Evolutionary conservation across 192 early-diverging fungal species (phyloP), one percentile per base, ranked within the genome.

Genomic region (Coemansia sp.): DNA sequence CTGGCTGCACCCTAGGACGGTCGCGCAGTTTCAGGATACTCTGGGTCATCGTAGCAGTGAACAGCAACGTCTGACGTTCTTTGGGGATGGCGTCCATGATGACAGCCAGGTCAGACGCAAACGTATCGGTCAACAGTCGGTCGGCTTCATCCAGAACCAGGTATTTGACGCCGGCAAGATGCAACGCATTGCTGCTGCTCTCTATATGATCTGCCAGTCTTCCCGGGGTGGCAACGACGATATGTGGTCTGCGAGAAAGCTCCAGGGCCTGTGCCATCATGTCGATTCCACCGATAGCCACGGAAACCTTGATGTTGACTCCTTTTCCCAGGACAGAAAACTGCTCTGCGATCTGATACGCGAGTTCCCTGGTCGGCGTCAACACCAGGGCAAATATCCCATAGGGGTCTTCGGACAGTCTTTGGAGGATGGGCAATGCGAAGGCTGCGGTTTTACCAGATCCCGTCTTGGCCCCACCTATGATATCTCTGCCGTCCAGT

Each of bases 291-390:
- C 98, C 98, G 14, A 99, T 95, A 25, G 95, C 82, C 25, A 97
- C 89, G 1, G 85, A 83, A 52, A 93, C 91, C 52, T 89, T 89
- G 24, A 97, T 52, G 59, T 88, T 90, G 49, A 96, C 91, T 23
- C 87, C 83, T 35, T 89, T 88, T 47, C 98, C 98, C 3, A 99
- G 84, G 5, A 94, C 91, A 32, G 88, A 80, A 64, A 99, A 99
- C 69, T 99, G 95, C 66, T 99, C 96, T 4, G 95, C 93, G 58
- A 99, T 99, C 71, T 99, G 98, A 68, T 89, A 96, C 0, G 98
- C 96, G 16, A 99, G 84, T 73, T 99, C 98, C 49, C 98, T 65
- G 1, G 95, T 98, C 0, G 95, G 95, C 22, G 95, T 98, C 65
- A 98, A 72, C 1, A 99, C 88, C n/a, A 99, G 72, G 0, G 93